phyloP scores from a whole-genome alignment of 345 rosid species.

The Theobroma cacao region DNA sequence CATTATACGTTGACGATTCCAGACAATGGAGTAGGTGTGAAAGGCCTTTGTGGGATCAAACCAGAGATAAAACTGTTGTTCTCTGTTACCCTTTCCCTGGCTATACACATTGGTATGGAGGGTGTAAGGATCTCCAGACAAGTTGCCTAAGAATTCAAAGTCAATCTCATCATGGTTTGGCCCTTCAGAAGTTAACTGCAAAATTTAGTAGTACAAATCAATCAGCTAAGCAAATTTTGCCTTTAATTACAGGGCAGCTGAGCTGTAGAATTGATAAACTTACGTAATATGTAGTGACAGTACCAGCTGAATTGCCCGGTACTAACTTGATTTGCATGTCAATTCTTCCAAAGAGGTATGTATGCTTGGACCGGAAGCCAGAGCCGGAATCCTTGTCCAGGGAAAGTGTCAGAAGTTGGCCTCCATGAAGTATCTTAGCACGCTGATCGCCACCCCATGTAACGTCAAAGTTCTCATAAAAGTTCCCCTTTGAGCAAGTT shows the following conservation, averaged over 20 bases:
- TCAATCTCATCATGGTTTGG: conserved; percentile 59
- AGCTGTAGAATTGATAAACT: not conserved
- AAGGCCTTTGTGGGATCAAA: conserved; percentile 62
- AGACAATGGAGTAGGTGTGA: conserved; percentile 64
- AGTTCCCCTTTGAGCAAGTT: conserved; percentile 24
- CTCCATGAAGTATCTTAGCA: conserved; percentile 44
- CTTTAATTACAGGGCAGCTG: not conserved
- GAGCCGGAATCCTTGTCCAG: conserved; percentile 62
- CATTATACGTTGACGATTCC: conserved; percentile 62
- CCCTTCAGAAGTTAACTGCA: conserved; percentile 50
- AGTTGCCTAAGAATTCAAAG: conserved; percentile 64
- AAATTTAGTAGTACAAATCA: not conserved
- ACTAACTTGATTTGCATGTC: conserved; percentile 64
- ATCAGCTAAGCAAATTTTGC: not conserved
- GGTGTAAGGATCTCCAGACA: conserved; percentile 54
- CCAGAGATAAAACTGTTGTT: conserved; percentile 66
- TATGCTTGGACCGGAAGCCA: conserved; percentile 52
- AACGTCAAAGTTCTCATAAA: conserved; percentile 45
- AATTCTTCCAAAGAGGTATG: conserved; percentile 48
- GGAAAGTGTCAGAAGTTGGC: conserved; percentile 43
- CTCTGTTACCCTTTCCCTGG: conserved; percentile 66
- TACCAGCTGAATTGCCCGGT: conserved; percentile 63
- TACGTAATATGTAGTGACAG: conserved; percentile 62
- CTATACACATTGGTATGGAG: conserved; percentile 59
- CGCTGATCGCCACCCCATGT: conserved; percentile 46